Percentiles rank a stretch among this genome's conserved stretches.
Conservation (phyloP, 2,329 filamentous ascomycete species). For the Apiospora malaysiana region DNA sequence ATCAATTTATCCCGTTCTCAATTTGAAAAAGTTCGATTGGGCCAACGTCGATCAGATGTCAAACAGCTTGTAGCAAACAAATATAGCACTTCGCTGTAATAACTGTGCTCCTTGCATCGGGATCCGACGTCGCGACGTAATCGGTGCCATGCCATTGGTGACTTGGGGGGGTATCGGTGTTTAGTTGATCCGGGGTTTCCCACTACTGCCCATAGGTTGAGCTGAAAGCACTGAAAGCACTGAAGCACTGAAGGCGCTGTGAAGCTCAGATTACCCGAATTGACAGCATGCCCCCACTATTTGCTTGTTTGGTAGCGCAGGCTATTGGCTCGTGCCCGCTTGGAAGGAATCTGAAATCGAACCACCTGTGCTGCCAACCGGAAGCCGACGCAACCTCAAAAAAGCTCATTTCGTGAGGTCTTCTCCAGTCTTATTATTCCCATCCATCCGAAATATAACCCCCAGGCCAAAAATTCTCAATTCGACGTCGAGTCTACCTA, state of each 20-base stretch:
- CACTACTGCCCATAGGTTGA: neutral
- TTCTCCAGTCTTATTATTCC: conserved; percentile 15
- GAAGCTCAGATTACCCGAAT: conserved; percentile 14
- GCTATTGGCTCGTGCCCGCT: conserved; percentile 19
- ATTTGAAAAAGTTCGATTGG: neutral
- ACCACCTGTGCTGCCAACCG: conserved; percentile 10
- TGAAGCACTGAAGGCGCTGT: neutral
- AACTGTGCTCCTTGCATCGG: neutral
- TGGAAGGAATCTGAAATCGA: conserved; percentile 17
- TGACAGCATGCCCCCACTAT: neutral
- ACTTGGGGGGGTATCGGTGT: neutral
- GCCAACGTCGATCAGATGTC: neutral
- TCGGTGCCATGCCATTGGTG: neutral
- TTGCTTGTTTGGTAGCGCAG: neutral
- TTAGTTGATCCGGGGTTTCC: conserved; percentile 12
- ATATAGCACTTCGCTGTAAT: conserved; percentile 12
- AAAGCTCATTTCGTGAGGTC: conserved; percentile 21
- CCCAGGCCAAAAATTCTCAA: neutral
- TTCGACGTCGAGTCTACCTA: neutral
- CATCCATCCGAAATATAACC: conserved; percentile 12
- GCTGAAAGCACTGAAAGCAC: neutral
- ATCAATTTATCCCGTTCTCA: neutral
- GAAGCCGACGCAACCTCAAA: conserved; percentile 19
- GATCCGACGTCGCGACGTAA: neutral
- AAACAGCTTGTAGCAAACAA: conserved; percentile 4